Evolutionary conservation across 495 filamentous ascomycete species (phyloP).

Genomic region (Neurospora intermedia): DNA sequence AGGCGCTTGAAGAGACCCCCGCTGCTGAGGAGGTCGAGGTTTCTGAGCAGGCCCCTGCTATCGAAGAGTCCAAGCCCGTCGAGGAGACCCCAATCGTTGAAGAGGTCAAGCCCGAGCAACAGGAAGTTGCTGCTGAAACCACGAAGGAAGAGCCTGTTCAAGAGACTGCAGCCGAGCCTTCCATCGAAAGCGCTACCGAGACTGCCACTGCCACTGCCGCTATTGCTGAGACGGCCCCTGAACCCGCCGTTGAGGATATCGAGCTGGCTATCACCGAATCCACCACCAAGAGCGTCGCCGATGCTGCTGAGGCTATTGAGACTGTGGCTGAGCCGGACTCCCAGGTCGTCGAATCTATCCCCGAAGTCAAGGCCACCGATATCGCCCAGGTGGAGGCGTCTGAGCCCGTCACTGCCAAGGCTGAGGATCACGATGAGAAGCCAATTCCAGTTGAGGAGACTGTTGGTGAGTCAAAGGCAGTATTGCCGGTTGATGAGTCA

Average conservation of each 20-base stretch:
- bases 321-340: neutral
- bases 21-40: neutral
- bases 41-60: neutral
- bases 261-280: neutral
- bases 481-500: constrained; percentile 1
- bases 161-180: constrained; percentile 1
- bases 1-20: neutral
- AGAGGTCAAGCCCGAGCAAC: neutral
- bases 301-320: neutral
- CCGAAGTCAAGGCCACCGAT: constrained; percentile 7
- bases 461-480: neutral
- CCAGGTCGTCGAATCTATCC: constrained; percentile 3
- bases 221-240: neutral
- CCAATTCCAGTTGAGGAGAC: constrained; percentile 6
- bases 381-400: neutral
- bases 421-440: constrained; percentile 1
- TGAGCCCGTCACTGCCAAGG: neutral
- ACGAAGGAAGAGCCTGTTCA: constrained; percentile 4
- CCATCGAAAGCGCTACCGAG: constrained; percentile 2
- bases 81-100: constrained; percentile 6
- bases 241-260: neutral
- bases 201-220: neutral
- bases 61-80: neutral
- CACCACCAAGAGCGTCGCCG: neutral
- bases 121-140: neutral